Base-by-base conservation (phyloP, 345 rosid species). In the Gossypium raimondii region DNA sequence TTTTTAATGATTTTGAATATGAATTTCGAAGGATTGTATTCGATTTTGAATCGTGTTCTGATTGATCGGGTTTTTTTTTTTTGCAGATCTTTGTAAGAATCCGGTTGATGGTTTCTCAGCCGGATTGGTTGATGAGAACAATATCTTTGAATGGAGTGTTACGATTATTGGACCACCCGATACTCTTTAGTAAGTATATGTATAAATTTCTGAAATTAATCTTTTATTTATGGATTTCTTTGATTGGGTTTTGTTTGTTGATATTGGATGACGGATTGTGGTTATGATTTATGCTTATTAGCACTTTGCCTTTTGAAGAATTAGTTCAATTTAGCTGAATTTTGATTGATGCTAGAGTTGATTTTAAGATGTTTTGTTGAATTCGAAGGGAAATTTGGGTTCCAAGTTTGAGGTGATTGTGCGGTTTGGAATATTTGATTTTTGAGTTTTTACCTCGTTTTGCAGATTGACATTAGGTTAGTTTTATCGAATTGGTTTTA, bases 31-130 rank as follows among this genome's bases (percentile, higher is more conserved):
- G 41, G 68, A 25, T 56, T 25, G 9, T 4, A 34, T 63, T 69
- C 66, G 47, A 55, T 73, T 74, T 60, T 55, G 65, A 57, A 24
- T 41, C 9, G 72, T 43, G 27, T 73, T 78, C 74, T 72, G 52
- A 64, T 76, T 81, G 77, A 76, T 85, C 75, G 70, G 72, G 1
- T 3, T 29, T 29, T 29, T 27, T 27, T 34, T 34, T 63, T 24
- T 47, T 81, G 90, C 92, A 94, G 98, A 94, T 94, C 98, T 94
- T 76, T 94, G 98, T 73, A 94, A 88, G 87, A 81, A 91, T 72
- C 98, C 98, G 4, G 98, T 94, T 47, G 97, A 93, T 83, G 98
- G 98, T 59, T 94, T 92, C 88, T 92, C 98, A 11, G 97, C 98
- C 17, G 98, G 98, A 45, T 84, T 94, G 86, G 92, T 94, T 25